Base-by-base conservation (phyloP, 1,284 basidiomycete species). In the Heterobasidion occidentale region DNA sequence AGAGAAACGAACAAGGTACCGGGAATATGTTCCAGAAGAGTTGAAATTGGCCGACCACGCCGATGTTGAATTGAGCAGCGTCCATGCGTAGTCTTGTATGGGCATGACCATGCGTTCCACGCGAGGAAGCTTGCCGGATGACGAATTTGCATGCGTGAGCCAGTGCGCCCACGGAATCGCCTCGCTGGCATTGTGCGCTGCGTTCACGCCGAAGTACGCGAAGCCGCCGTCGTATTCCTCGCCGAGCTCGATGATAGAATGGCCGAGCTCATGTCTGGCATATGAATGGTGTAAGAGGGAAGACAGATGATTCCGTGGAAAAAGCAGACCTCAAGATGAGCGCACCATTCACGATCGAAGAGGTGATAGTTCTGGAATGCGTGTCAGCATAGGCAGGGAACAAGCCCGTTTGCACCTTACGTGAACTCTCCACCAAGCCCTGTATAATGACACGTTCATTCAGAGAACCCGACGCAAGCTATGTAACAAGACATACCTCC, bases 141-240 rank as follows among this genome's bases (percentile, higher is more conserved):
- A 52, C 1, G 73, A 5, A 34, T 35, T 17, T 1, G 8, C 63
- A n/a, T 77, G 61, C 0, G 81, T 75, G 53, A 92, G 74, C 87
- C 87, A 90, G 58, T 88, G 81, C 0, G 72, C 67, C 91, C 91
- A 94, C 9, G 84, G 79, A 38, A 90, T 69, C 9, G 74, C 67
- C 44, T 71, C 58, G 12, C 70, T 65, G 27, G 70, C 58, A 59
- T 80, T 67, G 46, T 77, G 71, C 33, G 75, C 78, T 3, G 88
- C 78, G 66, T 93, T 91, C 47, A 78, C 78, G 3, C 91, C 91
- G 60, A 79, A 88, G 68, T 93, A 93, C 2, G 75, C 84, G 59
- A 71, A 84, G 1, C 89, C 89, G 2, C 90, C 90, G 61, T 94
- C 91, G 64, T 94, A 93, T 71, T 93, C 91, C 70, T 93, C 91